A percentile compares a stretch with the other conserved stretches of the same genome.
phyloP scores from a whole-genome alignment of 2,329 filamentous ascomycete species.

The Penicillium janthinellum region DNA sequence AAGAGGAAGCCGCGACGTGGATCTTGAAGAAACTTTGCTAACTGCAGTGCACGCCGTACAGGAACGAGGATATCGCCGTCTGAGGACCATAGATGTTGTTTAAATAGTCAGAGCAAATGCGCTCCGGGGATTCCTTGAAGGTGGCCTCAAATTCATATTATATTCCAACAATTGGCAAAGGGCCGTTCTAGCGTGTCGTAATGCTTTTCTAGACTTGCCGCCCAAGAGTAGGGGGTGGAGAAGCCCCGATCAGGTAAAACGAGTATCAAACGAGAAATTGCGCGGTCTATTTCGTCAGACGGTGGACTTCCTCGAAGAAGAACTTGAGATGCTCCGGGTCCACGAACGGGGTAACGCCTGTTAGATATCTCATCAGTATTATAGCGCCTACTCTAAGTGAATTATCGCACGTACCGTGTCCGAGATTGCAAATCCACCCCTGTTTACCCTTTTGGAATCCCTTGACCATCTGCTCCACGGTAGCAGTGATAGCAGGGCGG shows the following conservation, averaged over 20 bases:
- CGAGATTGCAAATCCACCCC: slow-evolving; percentile 96
- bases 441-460: slow-evolving; percentile 83
- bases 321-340: slow-evolving; percentile 91
- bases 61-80: slow-evolving; percentile 63
- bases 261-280: not conserved
- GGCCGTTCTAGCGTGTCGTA: slow-evolving; percentile 9
- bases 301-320: slow-evolving; percentile 90
- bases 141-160: slow-evolving; percentile 5
- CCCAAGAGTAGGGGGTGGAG: slow-evolving; percentile 3
- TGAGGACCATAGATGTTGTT: slow-evolving; percentile 32
- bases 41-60: slow-evolving; percentile 29
- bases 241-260: slow-evolving; percentile 6
- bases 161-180: slow-evolving; percentile 3
- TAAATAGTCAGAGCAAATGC: slow-evolving; percentile 13
- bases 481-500: slow-evolving; percentile 74
- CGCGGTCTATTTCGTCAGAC: slow-evolving; percentile 42
- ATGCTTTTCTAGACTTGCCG: slow-evolving; percentile 10
- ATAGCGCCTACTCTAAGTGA: slow-evolving; percentile 9
- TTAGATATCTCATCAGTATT: slow-evolving; percentile 23
- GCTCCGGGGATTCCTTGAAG: slow-evolving; percentile 1
- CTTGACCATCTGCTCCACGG: slow-evolving; percentile 81
- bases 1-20: too few species aligned
- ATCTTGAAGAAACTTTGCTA: slow-evolving; percentile 12
- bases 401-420: slow-evolving; percentile 69
- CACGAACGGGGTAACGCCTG: slow-evolving; percentile 91